These are phyloP conservation scores for Cyberlindnera meyerae DNA, from an alignment of 805 yeast species.

Conservation along the genomic window DNA sequence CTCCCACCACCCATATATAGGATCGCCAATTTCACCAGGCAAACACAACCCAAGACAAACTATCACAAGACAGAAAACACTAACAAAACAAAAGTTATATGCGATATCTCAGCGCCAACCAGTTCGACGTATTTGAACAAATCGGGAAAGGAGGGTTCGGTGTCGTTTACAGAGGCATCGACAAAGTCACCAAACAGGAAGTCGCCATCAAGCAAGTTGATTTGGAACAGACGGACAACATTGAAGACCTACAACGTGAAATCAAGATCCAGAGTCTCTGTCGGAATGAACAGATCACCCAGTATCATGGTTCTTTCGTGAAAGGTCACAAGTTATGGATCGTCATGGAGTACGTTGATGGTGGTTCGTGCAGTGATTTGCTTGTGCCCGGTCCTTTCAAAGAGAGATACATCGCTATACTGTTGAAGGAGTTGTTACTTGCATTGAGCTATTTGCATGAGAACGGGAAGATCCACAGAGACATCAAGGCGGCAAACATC, in stretches of 20 bases:
- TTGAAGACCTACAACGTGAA: conserved; percentile 89
- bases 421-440: conserved; percentile 70
- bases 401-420: conserved; percentile 72
- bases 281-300: conserved; percentile 78
- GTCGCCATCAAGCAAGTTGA: conserved; percentile 93
- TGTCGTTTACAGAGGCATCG: conserved; percentile 83
- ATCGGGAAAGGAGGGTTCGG: conserved; percentile 98
- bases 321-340: conserved; percentile 89
- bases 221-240: conserved; percentile 86
- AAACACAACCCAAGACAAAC: not conserved
- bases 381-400: conserved; percentile 85
- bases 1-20: too few species aligned
- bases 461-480: conserved; percentile 85
- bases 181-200: conserved; percentile 62
- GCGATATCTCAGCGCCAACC: conserved; percentile 28
- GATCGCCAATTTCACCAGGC: too few species aligned
- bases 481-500: conserved; percentile 90
- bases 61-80: not conserved
- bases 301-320: conserved; percentile 81
- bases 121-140: conserved; percentile 57
- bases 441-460: conserved; percentile 69
- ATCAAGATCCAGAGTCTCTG: conserved; percentile 78
- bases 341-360: conserved; percentile 94
- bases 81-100: conserved; percentile 2
- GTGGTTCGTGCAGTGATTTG: conserved; percentile 79